Percentiles rank a stretch among this genome's conserved stretches.
These are phyloP conservation scores for Ogataea ganodermae DNA, from an alignment of 805 yeast genomes.

Conservation along the genomic window DNA sequence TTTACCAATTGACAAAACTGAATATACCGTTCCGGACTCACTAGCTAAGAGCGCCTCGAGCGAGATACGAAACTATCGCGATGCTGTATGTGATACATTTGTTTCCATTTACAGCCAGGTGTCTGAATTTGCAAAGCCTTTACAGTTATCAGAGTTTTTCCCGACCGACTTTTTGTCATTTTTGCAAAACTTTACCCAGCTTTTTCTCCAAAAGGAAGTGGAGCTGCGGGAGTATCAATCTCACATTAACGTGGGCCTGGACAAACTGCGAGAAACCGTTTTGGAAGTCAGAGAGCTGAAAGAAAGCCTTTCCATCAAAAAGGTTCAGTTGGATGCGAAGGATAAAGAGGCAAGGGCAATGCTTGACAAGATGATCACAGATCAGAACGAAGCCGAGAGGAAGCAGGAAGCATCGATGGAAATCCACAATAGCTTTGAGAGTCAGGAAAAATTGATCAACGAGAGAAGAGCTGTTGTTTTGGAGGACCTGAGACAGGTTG, in stretches of 20 bases:
- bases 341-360: conserved; percentile 70
- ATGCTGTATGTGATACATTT: conserved; percentile 48
- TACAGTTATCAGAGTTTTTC: conserved; percentile 23
- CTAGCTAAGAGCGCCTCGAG: conserved; percentile 17
- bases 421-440: conserved; percentile 66
- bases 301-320: conserved; percentile 53
- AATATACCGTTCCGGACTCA: conserved; percentile 38
- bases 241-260: conserved; percentile 73
- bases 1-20: conserved; percentile 56
- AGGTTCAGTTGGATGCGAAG: conserved; percentile 50
- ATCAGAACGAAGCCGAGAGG: conserved; percentile 91
- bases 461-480: conserved; percentile 55
- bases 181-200: conserved; percentile 43
- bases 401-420: conserved; percentile 82
- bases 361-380: conserved; percentile 72
- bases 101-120: conserved; percentile 46
- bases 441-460: conserved; percentile 63
- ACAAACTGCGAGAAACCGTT: conserved; percentile 74
- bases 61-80: conserved; percentile 17
- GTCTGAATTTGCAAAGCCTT: not conserved
- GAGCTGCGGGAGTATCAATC: conserved; percentile 66
- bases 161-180: conserved; percentile 63
- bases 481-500: conserved; percentile 69
- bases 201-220: conserved; percentile 45
- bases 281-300: conserved; percentile 66